A percentile compares a stretch with the other conserved stretches of the same genome.
These are phyloP conservation scores for Auricularia sp. DNA, from an alignment of 768 basidiomycete species.

Conservation along the genomic window DNA sequence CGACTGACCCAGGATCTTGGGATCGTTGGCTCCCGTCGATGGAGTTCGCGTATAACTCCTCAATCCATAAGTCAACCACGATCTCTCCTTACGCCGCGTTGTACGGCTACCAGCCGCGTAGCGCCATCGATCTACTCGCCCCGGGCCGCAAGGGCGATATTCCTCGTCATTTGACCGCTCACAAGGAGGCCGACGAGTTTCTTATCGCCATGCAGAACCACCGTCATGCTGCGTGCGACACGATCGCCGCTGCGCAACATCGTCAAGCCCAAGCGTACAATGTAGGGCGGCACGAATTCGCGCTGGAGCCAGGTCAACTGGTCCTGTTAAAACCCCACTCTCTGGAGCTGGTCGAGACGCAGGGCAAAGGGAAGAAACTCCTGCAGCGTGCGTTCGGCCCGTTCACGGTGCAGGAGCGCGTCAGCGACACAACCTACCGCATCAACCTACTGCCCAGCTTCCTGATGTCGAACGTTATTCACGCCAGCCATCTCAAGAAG, in stretches of 20 bases:
- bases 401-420: neutral
- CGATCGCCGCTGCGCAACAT: neutral
- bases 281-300: neutral
- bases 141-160: neutral
- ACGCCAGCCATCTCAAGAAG: neutral
- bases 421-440: neutral
- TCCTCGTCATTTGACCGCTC: neutral
- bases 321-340: neutral
- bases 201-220: neutral
- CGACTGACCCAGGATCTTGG: conserved; percentile 32
- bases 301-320: neutral
- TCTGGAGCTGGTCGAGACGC: neutral
- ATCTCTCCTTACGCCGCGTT: conserved; percentile 31
- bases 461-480: neutral
- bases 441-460: neutral
- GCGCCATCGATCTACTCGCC: neutral
- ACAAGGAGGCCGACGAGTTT: neutral
- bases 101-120: conserved; percentile 19
- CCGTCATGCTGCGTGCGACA: neutral
- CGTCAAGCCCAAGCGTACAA: neutral
- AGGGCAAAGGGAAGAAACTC: neutral
- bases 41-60: conserved; percentile 33
- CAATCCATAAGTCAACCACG: conserved; percentile 22
- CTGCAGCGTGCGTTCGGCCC: conserved; percentile 1
- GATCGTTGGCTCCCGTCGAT: conserved; percentile 28